These are phyloP conservation scores for Lactarius akahatsu DNA, from an alignment of 768 basidiomycete genomes.

Conservation along the genomic window DNA sequence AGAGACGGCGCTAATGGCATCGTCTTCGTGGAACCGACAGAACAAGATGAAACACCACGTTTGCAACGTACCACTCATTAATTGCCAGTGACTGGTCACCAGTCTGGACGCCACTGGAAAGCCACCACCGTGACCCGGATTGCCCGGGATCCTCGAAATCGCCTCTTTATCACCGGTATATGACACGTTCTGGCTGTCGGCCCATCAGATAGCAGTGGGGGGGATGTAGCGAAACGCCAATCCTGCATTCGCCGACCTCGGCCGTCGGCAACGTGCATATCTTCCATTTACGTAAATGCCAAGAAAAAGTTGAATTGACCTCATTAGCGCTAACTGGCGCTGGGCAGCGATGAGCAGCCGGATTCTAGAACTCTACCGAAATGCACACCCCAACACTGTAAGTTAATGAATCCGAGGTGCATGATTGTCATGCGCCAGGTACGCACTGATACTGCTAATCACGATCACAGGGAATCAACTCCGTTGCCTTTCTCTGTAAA, in stretches of 20 bases:
- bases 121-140: not conserved
- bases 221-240: constrained; percentile 2
- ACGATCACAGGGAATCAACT: constrained; percentile 38
- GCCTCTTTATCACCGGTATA: constrained; percentile 16
- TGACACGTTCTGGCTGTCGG: not conserved
- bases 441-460: constrained; percentile 32
- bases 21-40: not conserved
- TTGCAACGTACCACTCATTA: not conserved
- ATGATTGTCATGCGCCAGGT: constrained; percentile 4
- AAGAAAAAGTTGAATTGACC: constrained; percentile 48
- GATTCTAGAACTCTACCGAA: constrained; percentile 13
- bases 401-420: constrained; percentile 2
- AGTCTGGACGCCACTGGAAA: constrained; percentile 11
- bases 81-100: constrained; percentile 13
- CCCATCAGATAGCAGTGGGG: constrained; percentile 7
- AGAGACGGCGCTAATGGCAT: not conserved
- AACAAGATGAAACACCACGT: constrained; percentile 18
- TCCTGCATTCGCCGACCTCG: not conserved
- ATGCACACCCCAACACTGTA: not conserved
- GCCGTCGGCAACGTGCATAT: constrained; percentile 40
- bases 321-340: constrained; percentile 34
- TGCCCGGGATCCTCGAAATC: constrained; percentile 7
- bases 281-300: constrained; percentile 50
- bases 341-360: not conserved
- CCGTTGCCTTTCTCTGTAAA: constrained; percentile 49